Percentiles rank a stretch among this genome's conserved stretches.
Conservation (phyloP, 2,329 filamentous ascomycete genomes). For the Fusarium cyanostomum region DNA sequence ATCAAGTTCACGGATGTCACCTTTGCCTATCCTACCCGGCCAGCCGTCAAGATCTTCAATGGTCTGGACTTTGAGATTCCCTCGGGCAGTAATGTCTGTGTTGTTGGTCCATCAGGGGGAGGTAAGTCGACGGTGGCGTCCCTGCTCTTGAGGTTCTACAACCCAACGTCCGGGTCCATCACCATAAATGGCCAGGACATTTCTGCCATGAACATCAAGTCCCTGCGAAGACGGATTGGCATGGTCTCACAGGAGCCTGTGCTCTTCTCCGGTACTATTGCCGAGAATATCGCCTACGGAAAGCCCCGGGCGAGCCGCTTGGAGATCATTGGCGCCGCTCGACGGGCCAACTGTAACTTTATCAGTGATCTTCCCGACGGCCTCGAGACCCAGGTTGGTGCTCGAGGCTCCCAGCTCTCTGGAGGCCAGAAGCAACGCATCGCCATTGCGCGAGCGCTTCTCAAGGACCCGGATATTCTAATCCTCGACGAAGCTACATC, state of each 20-base stretch:
- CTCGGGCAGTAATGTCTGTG: slow-evolving; percentile 92
- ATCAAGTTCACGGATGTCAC: slow-evolving; percentile 88
- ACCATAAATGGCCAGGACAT: slow-evolving; percentile 87
- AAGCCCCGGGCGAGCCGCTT: slow-evolving; percentile 78
- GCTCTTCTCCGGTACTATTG: slow-evolving; percentile 84
- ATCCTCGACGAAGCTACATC: slow-evolving; percentile 97
- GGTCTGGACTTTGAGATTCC: slow-evolving; percentile 90
- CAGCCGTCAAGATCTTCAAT: slow-evolving; percentile 90
- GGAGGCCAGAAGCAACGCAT: slow-evolving; percentile 98
- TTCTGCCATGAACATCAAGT: slow-evolving; percentile 89
- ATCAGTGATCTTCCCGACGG: slow-evolving; percentile 97
- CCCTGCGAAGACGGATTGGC: slow-evolving; percentile 88
- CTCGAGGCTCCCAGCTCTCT: slow-evolving; percentile 90
- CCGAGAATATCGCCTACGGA: slow-evolving; percentile 92
- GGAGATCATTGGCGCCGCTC: slow-evolving; percentile 87
- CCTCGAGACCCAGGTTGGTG: slow-evolving; percentile 91
- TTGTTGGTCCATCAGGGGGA: slow-evolving; percentile 94
- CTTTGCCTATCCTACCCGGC: slow-evolving; percentile 93
- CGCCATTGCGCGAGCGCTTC: slow-evolving; percentile 91
- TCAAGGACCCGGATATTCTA: slow-evolving; percentile 96
- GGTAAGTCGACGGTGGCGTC: slow-evolving; percentile 96
- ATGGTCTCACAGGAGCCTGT: slow-evolving; percentile 97
- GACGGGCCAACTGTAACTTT: slow-evolving; percentile 94
- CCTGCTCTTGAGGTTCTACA: slow-evolving; percentile 91
- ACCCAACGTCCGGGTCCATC: slow-evolving; percentile 79